Evolutionary conservation across 139 green algal genomes (phyloP).

Genomic region (Haematococcus lacustris): DNA sequence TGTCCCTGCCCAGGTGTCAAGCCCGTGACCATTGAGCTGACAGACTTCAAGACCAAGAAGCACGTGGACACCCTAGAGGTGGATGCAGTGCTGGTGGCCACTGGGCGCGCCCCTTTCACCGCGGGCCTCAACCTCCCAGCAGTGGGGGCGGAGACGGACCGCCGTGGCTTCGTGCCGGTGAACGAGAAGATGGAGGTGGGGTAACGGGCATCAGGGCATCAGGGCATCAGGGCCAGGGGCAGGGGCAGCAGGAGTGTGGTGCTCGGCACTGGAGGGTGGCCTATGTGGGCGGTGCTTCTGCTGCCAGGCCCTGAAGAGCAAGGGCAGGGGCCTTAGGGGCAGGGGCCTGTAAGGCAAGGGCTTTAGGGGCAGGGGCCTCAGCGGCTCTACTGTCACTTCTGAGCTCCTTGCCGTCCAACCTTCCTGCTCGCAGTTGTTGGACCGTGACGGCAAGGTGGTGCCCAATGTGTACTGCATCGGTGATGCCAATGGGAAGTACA

Average conservation of each 20-base stretch:
- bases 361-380: too few relatives aligned
- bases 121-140: conserved; percentile 73
- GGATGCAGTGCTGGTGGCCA: conserved; percentile 91
- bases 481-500: conserved; percentile 97
- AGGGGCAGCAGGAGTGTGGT: too few relatives aligned
- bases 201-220: too few relatives aligned
- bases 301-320: too few relatives aligned
- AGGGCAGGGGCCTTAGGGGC: too few relatives aligned
- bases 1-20: conserved; percentile 69
- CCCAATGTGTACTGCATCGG: conserved; percentile 95
- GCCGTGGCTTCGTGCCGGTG: conserved; percentile 91
- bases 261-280: too few relatives aligned
- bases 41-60: conserved; percentile 98
- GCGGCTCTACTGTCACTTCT: too few relatives aligned
- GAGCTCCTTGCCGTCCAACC: not conserved
- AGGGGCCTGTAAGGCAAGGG: too few relatives aligned
- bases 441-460: conserved; percentile 57
- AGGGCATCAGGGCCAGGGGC: too few relatives aligned
- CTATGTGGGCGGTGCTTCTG: too few relatives aligned
- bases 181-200: conserved; percentile 87
- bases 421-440: conserved; percentile 40
- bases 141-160: conserved; percentile 72
- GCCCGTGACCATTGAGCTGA: conserved; percentile 94
- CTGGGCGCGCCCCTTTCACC: conserved; percentile 60
- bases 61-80: conserved; percentile 90